Conservation (phyloP, 2,329 filamentous ascomycete genomes). For the Apiospora malaysiana region DNA sequence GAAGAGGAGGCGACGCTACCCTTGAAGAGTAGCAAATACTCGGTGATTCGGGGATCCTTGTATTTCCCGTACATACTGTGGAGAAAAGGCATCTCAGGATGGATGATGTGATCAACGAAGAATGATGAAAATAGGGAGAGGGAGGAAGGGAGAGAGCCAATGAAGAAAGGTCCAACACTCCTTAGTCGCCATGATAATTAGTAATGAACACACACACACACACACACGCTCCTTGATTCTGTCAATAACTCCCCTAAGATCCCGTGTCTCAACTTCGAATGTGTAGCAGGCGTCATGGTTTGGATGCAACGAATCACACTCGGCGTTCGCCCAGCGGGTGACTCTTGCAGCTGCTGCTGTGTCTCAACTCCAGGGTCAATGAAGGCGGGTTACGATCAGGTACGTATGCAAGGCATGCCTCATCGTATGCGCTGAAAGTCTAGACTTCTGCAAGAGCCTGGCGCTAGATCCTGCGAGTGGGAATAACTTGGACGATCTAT, state of each 20-base stretch:
- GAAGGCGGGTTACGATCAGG: not conserved
- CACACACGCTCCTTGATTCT: no score
- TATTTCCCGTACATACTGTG: no score
- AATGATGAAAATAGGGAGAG: not conserved
- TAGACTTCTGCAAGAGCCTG: not conserved
- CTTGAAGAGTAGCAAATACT: not conserved
- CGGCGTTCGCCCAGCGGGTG: not conserved
- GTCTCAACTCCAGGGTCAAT: not conserved
- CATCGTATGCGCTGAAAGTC: not conserved
- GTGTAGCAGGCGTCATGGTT: not conserved
- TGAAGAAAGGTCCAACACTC: not conserved
- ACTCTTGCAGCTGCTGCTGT: not conserved
- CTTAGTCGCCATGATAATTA: not conserved
- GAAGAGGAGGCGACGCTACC: slow-evolving; percentile 1
- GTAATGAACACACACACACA: not conserved
- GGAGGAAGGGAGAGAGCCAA: not conserved
- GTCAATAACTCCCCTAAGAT: no score
- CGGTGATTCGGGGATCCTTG: no score
- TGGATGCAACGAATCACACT: not conserved
- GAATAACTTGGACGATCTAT: not conserved
- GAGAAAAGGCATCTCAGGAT: not conserved
- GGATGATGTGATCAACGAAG: not conserved
- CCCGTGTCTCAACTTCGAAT: not conserved
- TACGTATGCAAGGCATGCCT: not conserved
- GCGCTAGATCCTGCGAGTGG: not conserved